Conservation (phyloP, 2,329 filamentous ascomycete species). For the Phialocephala sp. region DNA sequence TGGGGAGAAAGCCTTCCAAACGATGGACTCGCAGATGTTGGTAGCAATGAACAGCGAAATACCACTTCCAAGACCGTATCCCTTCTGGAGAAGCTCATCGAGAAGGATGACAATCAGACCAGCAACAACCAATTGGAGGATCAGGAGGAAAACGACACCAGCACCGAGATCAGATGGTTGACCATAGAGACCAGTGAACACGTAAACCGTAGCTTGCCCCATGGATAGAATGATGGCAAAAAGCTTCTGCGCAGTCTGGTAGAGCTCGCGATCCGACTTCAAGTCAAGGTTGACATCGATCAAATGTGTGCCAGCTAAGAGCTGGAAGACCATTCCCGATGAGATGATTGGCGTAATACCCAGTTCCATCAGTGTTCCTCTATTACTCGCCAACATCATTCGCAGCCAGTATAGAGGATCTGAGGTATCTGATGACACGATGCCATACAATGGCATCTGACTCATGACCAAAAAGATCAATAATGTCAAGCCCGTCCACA, state of each 20-base stretch:
- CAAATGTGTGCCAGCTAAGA: constrained; percentile 98
- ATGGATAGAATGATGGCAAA: constrained; percentile 98
- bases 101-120: constrained; percentile 99
- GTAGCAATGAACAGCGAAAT: constrained; percentile 99
- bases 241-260: constrained; percentile 99
- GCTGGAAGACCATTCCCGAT: constrained; percentile 99
- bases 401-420: constrained; percentile 99
- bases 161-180: constrained; percentile 95
- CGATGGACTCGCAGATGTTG: constrained; percentile 99
- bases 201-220: constrained; percentile 96
- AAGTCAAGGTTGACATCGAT: constrained; percentile 99
- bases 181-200: constrained; percentile 97
- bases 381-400: constrained; percentile 99
- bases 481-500: constrained; percentile 93
- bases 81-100: constrained; percentile 98
- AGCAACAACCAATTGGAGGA: constrained; percentile 96
- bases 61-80: constrained; percentile 96
- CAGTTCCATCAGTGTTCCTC: constrained; percentile 93
- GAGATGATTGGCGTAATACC: constrained; percentile 99
- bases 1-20: constrained; percentile 99
- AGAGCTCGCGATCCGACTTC: constrained; percentile 99
- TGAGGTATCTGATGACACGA: constrained; percentile 97
- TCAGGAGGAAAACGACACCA: constrained; percentile 96
- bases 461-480: constrained; percentile 99
- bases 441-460: constrained; percentile 99